phyloP scores from a whole-genome alignment of 164 flowering plant species.

The Cinnamomum chago region DNA sequence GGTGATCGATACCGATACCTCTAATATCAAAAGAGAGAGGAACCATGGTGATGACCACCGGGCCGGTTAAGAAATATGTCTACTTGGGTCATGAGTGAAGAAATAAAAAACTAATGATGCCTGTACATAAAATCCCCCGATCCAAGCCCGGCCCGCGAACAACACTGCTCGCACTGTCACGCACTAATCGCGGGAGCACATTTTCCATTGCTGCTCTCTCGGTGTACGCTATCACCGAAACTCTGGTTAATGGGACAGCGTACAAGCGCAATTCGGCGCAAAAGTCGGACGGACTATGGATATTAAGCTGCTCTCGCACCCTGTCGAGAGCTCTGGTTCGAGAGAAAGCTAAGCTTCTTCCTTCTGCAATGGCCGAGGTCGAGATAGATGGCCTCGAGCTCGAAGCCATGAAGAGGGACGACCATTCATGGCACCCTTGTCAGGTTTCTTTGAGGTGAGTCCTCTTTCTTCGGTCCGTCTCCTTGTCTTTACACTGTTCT shows the following conservation, averaged over 20 bases:
- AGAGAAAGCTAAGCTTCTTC: not conserved
- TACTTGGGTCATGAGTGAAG: no score
- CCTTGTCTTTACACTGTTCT: not conserved
- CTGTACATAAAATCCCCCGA: no score
- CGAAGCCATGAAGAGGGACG: constrained; percentile 30
- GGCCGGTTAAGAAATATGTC: no score
- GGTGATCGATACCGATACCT: no score
- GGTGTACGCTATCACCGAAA: not conserved
- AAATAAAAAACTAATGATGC: no score
- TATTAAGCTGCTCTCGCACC: not conserved
- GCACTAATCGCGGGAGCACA: no score
- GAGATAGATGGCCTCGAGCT: constrained; percentile 16
- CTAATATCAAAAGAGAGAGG: no score
- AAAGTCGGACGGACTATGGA: not conserved
- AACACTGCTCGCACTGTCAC: no score
- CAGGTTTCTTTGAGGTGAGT: constrained; percentile 30
- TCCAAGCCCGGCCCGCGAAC: no score
- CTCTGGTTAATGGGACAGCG: not conserved
- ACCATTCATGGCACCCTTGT: constrained; percentile 43
- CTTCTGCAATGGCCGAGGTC: not conserved
- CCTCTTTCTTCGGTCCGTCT: not conserved
- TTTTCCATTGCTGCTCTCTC: not conserved
- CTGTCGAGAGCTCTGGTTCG: not conserved
- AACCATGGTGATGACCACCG: no score
- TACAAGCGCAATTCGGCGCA: not conserved